Evolutionary conservation across 306 rosid genomes (phyloP).

Genomic region (Glycine latifolia): DNA sequence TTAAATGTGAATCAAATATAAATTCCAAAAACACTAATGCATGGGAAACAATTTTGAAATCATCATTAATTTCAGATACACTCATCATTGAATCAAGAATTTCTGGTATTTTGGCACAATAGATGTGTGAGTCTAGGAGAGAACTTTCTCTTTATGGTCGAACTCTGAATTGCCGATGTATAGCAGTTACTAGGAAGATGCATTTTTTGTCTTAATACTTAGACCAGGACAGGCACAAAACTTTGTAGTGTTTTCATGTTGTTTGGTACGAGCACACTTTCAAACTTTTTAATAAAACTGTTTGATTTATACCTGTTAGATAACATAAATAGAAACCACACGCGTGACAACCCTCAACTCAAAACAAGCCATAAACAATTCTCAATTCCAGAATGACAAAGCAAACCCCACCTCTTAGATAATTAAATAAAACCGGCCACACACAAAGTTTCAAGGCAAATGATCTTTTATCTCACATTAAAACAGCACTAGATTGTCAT

Average conservation of each 20-base stretch:
- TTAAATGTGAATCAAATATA: too few relatives aligned
- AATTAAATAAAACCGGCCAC: not conserved
- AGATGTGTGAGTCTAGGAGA: not conserved
- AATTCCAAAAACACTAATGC: too few relatives aligned
- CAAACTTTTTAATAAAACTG: not conserved
- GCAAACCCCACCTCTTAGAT: not conserved
- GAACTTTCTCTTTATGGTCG: not conserved
- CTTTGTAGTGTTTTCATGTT: not conserved
- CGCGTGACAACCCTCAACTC: not conserved
- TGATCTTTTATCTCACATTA: constrained; percentile 11
- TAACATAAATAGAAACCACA: not conserved
- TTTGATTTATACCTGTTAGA: not conserved
- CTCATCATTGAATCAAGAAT: too few relatives aligned
- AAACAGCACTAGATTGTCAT: constrained; percentile 14
- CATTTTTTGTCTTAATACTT: constrained; percentile 8
- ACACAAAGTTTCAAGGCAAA: constrained; percentile 20
- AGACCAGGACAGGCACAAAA: not conserved
- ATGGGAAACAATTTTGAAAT: too few relatives aligned
- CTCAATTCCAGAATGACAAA: not conserved
- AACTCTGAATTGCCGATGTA: not conserved
- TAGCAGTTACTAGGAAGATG: not conserved
- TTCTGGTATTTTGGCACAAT: not conserved
- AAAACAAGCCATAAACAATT: not conserved
- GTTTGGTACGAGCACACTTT: not conserved
- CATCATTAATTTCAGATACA: too few relatives aligned